Evolutionary conservation across 345 rosid species (phyloP), one percentile per base, ranked within the genome.

Genomic region (Sonneratia caseolaris): DNA sequence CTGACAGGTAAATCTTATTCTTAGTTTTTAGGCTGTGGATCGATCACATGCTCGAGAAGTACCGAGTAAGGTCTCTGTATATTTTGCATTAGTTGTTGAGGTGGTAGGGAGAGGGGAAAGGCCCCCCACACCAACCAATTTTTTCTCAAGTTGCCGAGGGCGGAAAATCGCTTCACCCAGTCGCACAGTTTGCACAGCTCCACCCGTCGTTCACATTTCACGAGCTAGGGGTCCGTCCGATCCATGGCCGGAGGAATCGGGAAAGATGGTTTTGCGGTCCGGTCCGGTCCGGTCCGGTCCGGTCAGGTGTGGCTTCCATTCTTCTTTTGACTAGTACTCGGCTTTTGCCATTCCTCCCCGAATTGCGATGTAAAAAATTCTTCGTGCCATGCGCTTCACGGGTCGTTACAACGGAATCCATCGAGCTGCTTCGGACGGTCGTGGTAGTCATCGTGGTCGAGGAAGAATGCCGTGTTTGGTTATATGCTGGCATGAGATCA

Each of bases 171-270:
- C n/a, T n/a, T n/a, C n/a, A n/a, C n/a, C n/a, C n/a, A n/a, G n/a
- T n/a, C n/a, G 64, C 64, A 24, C n/a, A 22, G n/a, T 57, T 57
- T 57, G 35, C 64, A 57, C 64, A 57, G 64, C 64, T 57, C 64
- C 36, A 22, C 8, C 13, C 3, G 3, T 57, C 35, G 35, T 35
- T 1, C 16, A 13, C 64, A n/a, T 59, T 59, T 59, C 14, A 48
- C 53, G 12, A 59, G 22, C 22, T 40, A 40, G 43, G 43, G 2
- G 9, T 40, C 43, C 43, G 9, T 40, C 43, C 43, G 7, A 40
- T 40, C 43, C 32, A 24, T 59, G 21, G 64, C 35, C 13, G 22
- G 22, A 59, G 36, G 64, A 21, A 24, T 6, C 11, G 32, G 64
- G 64, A 22, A 59, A 59, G 64, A 59, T 18, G 32, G 32, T 27